A percentile compares a stretch with the other conserved stretches of the same genome.
Evolutionary conservation across 495 filamentous ascomycete species (phyloP).

Genomic region (Hyphodiscus hymeniophilus): DNA sequence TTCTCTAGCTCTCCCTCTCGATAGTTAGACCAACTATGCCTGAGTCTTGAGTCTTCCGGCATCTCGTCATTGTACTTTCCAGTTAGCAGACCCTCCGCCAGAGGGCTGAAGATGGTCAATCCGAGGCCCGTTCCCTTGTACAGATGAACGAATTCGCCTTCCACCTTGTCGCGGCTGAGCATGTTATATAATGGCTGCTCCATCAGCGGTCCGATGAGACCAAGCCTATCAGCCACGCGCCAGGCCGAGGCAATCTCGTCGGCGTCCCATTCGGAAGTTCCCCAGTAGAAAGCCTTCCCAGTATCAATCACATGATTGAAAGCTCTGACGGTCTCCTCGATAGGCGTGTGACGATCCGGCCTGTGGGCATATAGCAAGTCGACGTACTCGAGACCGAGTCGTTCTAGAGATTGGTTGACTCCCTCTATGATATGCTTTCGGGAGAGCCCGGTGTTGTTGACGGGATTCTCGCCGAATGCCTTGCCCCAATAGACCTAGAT

Average conservation of each 20-base stretch:
- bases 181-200: constrained; percentile 86
- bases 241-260: constrained; percentile 51
- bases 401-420: constrained; percentile 45
- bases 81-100: constrained; percentile 61
- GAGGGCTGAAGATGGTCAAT: constrained; percentile 62
- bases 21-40: no score
- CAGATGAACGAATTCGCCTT: constrained; percentile 59
- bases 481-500: constrained; percentile 46
- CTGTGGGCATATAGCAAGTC: constrained; percentile 72
- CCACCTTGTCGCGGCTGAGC: constrained; percentile 63
- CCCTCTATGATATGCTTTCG: constrained; percentile 72
- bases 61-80: constrained; percentile 74
- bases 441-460: constrained; percentile 49
- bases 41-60: constrained; percentile 47
- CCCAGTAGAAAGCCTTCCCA: constrained; percentile 44
- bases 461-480: constrained; percentile 45
- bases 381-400: constrained; percentile 58
- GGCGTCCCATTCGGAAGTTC: constrained; percentile 45
- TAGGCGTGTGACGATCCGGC: constrained; percentile 63
- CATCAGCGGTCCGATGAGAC: constrained; percentile 10
- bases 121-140: constrained; percentile 58
- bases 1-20: constrained; percentile 32
- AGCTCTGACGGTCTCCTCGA: constrained; percentile 68
- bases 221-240: constrained; percentile 25
- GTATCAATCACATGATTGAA: constrained; percentile 56